phyloP scores from a whole-genome alignment of 257 asterid species.

The Solanum chiquidenum region DNA sequence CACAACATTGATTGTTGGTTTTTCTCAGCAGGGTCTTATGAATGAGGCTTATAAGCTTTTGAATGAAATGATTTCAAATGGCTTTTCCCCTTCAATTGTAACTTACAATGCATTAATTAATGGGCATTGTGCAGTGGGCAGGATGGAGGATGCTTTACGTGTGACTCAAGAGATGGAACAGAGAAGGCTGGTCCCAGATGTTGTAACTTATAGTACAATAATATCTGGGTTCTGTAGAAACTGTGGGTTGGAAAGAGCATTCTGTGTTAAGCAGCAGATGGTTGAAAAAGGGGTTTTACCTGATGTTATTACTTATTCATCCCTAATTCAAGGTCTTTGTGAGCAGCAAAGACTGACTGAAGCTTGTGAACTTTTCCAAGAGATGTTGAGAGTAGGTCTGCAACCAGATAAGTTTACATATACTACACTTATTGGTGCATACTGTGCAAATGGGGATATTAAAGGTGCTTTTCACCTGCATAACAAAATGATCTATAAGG shows the following conservation, averaged over 20 bases:
- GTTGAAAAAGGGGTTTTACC: slow-evolving; percentile 51
- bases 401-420: slow-evolving; percentile 72
- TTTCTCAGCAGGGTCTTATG: slow-evolving; percentile 67
- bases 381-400: slow-evolving; percentile 51
- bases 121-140: slow-evolving; percentile 66
- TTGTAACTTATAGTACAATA: slow-evolving; percentile 69
- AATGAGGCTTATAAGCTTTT: slow-evolving; percentile 55
- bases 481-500: slow-evolving; percentile 60
- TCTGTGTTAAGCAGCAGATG: slow-evolving; percentile 59
- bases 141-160: slow-evolving; percentile 43
- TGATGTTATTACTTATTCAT: slow-evolving; percentile 66
- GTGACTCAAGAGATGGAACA: slow-evolving; percentile 39
- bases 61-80: slow-evolving; percentile 43
- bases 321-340: slow-evolving; percentile 79
- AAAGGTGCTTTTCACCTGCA: slow-evolving; percentile 52
- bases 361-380: slow-evolving; percentile 59
- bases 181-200: slow-evolving; percentile 58
- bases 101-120: slow-evolving; percentile 74
- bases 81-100: slow-evolving; percentile 60
- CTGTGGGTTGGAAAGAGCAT: slow-evolving; percentile 55
- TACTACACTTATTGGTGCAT: slow-evolving; percentile 67
- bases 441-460: slow-evolving; percentile 58
- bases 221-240: slow-evolving; percentile 56
- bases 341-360: slow-evolving; percentile 45
- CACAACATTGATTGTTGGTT: slow-evolving; percentile 77